Base-by-base conservation (phyloP, 768 basidiomycete genomes). In the Tricholomella constricta region DNA sequence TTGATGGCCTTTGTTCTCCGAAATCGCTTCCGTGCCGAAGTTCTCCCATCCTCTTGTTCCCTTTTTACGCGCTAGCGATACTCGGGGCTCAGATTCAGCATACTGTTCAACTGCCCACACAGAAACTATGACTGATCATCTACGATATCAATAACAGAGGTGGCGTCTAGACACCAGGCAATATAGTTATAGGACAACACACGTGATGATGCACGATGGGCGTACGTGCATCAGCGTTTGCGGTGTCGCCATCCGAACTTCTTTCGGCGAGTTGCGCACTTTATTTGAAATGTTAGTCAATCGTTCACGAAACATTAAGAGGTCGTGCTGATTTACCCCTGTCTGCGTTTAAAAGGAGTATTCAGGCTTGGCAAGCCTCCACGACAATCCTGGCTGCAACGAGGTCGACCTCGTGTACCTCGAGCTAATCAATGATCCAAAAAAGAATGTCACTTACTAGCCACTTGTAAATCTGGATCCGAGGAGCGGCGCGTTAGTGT, bases 111-210 rank as follows among this genome's bases (percentile, higher is more conserved):
- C 25, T 44, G 9, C 37, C 22, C 41, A 40, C 20, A 23, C n/a
- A n/a, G n/a, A n/a, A n/a, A n/a, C 14, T 49, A 6, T 29, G 25
- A 23, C 19, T 51, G 57, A 55, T 58, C 43, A 51, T 51, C 45
- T 48, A 15, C 19, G 45, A 58, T 58, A 19, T 19, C 17, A 45
- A 58, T 52, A 58, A 54, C 38, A 44, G 29, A 1, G 23, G 17
- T 47, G 34, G 52, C 45, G 45, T 27, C 34, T 6, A 45, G 29
- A 10, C 15, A 50, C 11, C 36, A 1, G 42, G n/a, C 14, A 7
- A 31, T 10, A 8, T 29, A 34, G 23, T 25, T 25, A 46, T 19
- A 25, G 26, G 34, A 48, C 15, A 50, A 47, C 20, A 12, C 49
- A 55, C 51, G 50, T 36, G 45, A 51, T 34, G 41, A 27, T 23